Conservation (phyloP, 768 basidiomycete genomes). For the Pholiota conissans region DNA sequence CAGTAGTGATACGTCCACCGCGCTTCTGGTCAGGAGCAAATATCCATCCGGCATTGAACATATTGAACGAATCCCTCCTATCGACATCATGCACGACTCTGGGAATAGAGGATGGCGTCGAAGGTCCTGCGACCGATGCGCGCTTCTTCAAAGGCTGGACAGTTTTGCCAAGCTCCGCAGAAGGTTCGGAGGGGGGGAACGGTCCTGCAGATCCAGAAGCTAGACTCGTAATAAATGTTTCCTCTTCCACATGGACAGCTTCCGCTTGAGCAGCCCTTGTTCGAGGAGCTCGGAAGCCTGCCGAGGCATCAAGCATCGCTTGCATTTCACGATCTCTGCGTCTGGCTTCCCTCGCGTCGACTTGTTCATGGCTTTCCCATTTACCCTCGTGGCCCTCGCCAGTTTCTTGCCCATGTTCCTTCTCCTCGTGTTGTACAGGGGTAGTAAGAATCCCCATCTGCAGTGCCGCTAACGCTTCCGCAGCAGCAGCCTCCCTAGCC, state of each 20-base stretch:
- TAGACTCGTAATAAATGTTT: conserved; percentile 14
- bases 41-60: conserved; percentile 90
- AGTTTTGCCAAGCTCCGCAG: background rate
- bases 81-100: conserved; percentile 73
- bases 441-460: too few species aligned
- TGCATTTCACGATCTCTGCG: conserved; percentile 12
- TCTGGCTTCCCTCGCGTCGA: background rate
- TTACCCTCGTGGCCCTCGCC: conserved; percentile 3
- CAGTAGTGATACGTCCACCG: conserved; percentile 49
- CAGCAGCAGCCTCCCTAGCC: conserved; percentile 28
- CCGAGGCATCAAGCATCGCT: conserved; percentile 34
- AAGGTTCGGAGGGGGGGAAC: background rate
- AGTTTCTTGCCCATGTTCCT: background rate
- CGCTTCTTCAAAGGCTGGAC: conserved; percentile 26
- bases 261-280: conserved; percentile 46
- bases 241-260: conserved; percentile 42
- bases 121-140: conserved; percentile 18
- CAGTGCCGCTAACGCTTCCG: too few species aligned
- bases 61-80: conserved; percentile 67
- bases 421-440: too few species aligned
- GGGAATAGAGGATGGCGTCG: conserved; percentile 37
- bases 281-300: conserved; percentile 50
- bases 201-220: background rate
- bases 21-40: conserved; percentile 73
- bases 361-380: conserved; percentile 10